phyloP scores from a whole-genome alignment of 2,329 filamentous ascomycete genomes.

The Xylariaceae sp. region DNA sequence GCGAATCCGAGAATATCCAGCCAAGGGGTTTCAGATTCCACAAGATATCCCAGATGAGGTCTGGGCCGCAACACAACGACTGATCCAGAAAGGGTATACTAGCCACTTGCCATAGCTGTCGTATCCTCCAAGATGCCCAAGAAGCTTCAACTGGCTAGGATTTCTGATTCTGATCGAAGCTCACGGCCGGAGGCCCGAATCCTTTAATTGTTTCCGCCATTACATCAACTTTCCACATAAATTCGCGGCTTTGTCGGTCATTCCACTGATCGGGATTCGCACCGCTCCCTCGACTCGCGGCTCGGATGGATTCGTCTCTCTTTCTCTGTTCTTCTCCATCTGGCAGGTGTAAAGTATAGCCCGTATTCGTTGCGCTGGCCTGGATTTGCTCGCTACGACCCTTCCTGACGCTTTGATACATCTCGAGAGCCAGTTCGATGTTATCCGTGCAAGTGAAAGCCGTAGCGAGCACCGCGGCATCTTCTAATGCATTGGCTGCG shows the following conservation, averaged over 20 bases:
- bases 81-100: conserved; percentile 39
- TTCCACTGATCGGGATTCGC: conserved; percentile 30
- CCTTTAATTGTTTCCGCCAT: conserved; percentile 29
- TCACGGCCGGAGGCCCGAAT: conserved; percentile 19
- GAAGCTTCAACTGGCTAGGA: neutral
- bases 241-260: conserved; percentile 28
- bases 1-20: conserved; percentile 42
- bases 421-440: conserved; percentile 19
- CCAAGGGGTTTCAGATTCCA: conserved; percentile 41
- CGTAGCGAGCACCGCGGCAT: conserved; percentile 32
- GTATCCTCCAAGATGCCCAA: neutral
- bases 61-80: conserved; percentile 40
- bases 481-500: conserved; percentile 62
- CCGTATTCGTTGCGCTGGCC: conserved; percentile 18
- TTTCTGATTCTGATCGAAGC: neutral
- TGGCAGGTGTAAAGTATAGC: conserved; percentile 19
- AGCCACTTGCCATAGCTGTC: conserved; percentile 36
- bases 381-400: conserved; percentile 21
- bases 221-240: conserved; percentile 33
- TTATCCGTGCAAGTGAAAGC: conserved; percentile 25
- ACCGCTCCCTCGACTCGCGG: conserved; percentile 5
- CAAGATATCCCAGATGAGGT: conserved; percentile 41
- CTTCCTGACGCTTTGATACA: conserved; percentile 26
- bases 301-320: conserved; percentile 22
- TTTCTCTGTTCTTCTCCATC: conserved; percentile 20